phyloP scores from a whole-genome alignment of 192 early-diverging fungal genomes.

The Mortierella alpina region DNA sequence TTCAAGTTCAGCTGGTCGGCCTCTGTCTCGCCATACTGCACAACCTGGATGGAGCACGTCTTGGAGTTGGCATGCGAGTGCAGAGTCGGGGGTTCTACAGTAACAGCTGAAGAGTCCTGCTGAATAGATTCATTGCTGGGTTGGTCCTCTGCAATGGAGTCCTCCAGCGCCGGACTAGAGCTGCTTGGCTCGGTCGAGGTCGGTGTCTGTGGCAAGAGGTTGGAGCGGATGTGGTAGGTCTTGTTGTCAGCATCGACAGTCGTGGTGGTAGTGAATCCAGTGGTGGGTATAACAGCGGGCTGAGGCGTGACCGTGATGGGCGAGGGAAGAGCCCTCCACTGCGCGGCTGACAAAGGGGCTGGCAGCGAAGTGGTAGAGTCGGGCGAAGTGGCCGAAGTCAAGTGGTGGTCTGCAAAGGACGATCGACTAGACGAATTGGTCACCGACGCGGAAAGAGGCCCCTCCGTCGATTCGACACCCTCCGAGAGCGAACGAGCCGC shows the following conservation, averaged over 20 bases:
- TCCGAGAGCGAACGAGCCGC: conserved; percentile 5
- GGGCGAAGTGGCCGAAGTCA: conserved; percentile 8
- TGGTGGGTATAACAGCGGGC: conserved; percentile 41
- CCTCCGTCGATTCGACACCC: conserved; percentile 13
- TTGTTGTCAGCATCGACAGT: conserved; percentile 58
- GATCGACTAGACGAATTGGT: conserved; percentile 11
- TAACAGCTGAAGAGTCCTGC: background rate
- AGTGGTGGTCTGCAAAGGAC: conserved; percentile 6
- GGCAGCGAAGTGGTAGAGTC: conserved; percentile 3
- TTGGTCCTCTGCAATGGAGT: background rate
- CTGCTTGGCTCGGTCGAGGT: conserved; percentile 6
- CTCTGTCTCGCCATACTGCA: conserved; percentile 64
- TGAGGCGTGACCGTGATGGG: conserved; percentile 14
- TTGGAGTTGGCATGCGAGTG: conserved; percentile 60
- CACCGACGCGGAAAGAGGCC: conserved; percentile 16
- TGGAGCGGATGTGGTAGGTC: conserved; percentile 54
- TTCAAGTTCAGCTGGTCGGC: conserved; percentile 44
- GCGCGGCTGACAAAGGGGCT: conserved; percentile 7
- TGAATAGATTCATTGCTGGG: background rate
- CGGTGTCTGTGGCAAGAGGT: conserved; percentile 42
- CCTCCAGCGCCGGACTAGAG: background rate
- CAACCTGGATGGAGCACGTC: conserved; percentile 60
- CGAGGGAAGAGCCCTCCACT: conserved; percentile 10
- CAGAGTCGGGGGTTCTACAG: conserved; percentile 48
- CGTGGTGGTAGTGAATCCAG: conserved; percentile 40